Percentiles rank a stretch among this genome's conserved stretches.
phyloP scores from a whole-genome alignment of 2,329 filamentous ascomycete species.

The Neonectria sp. region DNA sequence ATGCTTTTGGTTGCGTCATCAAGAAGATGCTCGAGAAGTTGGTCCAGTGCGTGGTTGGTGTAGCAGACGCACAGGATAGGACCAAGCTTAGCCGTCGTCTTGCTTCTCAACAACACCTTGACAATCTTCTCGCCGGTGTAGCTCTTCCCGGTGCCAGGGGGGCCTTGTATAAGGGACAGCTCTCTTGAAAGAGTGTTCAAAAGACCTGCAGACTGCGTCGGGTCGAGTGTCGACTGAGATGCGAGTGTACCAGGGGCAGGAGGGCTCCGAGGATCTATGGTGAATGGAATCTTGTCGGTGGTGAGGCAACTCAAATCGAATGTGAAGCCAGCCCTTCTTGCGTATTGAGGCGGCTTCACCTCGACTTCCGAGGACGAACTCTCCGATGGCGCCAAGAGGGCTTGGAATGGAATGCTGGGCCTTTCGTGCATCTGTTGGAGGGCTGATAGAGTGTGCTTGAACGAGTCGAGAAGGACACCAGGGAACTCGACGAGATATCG shows the following conservation, averaged over 20 bases:
- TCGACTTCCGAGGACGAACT: background rate
- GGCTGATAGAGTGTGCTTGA: slow-evolving; percentile 26
- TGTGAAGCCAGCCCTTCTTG: slow-evolving; percentile 61
- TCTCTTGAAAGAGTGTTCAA: slow-evolving; percentile 66
- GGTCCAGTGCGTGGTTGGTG: slow-evolving; percentile 66
- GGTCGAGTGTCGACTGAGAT: slow-evolving; percentile 64
- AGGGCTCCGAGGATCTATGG: slow-evolving; percentile 33
- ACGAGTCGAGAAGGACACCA: slow-evolving; percentile 29
- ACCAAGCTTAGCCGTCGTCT: slow-evolving; percentile 56
- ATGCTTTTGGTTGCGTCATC: slow-evolving; percentile 64
- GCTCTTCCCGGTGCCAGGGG: slow-evolving; percentile 78
- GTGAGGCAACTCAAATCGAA: slow-evolving; percentile 61
- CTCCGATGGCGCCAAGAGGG: slow-evolving; percentile 24
- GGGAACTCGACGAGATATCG: slow-evolving; percentile 32
- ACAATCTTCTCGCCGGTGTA: slow-evolving; percentile 72
- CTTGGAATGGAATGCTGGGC: slow-evolving; percentile 18
- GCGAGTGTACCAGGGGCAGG: background rate
- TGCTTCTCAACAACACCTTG: slow-evolving; percentile 64
- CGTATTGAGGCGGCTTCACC: slow-evolving; percentile 63
- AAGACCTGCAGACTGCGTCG: slow-evolving; percentile 65
- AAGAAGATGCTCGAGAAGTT: slow-evolving; percentile 73
- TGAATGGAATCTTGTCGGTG: slow-evolving; percentile 15
- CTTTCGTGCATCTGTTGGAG: slow-evolving; percentile 25
- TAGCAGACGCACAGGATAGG: slow-evolving; percentile 64
- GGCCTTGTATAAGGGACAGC: slow-evolving; percentile 76